These are phyloP conservation scores for Wickerhamiella nectarea DNA, from an alignment of 805 yeast genomes.

Conservation along the genomic window DNA sequence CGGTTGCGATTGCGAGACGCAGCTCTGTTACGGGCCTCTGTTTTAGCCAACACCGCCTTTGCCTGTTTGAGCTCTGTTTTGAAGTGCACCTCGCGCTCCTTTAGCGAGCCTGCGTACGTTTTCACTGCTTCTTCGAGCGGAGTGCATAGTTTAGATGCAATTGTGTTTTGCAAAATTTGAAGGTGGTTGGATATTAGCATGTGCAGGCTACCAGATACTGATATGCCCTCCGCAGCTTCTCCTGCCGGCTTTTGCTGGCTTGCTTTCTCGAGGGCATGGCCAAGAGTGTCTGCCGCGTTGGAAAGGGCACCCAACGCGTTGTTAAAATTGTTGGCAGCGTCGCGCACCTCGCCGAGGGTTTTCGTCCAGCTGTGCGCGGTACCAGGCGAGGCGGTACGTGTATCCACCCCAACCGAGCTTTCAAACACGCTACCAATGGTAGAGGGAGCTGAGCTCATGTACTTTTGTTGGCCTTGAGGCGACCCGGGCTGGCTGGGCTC, in stretches of 20 bases:
- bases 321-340: slow-evolving; percentile 35
- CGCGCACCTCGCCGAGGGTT: slow-evolving; percentile 31
- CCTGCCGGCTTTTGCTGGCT: slow-evolving; percentile 53
- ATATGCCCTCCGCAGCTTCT: slow-evolving; percentile 45
- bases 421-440: slow-evolving; percentile 4
- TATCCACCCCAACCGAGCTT: not conserved
- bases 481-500: not conserved
- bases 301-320: slow-evolving; percentile 36
- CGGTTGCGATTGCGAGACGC: slow-evolving; percentile 47
- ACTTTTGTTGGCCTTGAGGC: too few species aligned
- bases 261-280: slow-evolving; percentile 50
- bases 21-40: slow-evolving; percentile 48
- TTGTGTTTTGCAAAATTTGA: slow-evolving; percentile 46
- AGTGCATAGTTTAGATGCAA: slow-evolving; percentile 40
- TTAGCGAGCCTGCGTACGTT: slow-evolving; percentile 33
- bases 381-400: slow-evolving; percentile 20
- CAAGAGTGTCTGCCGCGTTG: slow-evolving; percentile 55
- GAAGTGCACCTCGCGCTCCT: slow-evolving; percentile 39
- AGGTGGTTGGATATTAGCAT: slow-evolving; percentile 66
- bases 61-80: slow-evolving; percentile 39
- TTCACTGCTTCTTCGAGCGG: slow-evolving; percentile 38
- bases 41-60: slow-evolving; percentile 38
- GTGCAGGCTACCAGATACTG: slow-evolving; percentile 65
- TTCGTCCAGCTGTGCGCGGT: slow-evolving; percentile 31
- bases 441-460: not conserved